A percentile compares a stretch with the other conserved stretches of the same genome.
Conservation (phyloP, 257 asterid species). For the Nicotiana otophora region DNA sequence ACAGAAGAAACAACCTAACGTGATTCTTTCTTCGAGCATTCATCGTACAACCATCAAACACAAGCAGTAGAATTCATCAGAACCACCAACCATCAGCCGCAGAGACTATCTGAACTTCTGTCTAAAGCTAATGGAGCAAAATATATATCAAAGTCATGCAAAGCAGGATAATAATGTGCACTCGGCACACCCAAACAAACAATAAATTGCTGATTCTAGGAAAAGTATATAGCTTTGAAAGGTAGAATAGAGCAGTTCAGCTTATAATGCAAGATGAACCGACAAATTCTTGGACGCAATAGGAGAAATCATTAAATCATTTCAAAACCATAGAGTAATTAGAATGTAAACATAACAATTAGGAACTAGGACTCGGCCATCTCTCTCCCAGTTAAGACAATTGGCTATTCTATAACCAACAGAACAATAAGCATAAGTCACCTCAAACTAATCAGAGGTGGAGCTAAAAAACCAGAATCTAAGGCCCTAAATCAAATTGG, state of each 20-base stretch:
- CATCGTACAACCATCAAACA: conserved; percentile 28
- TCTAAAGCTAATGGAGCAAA: conserved; percentile 8
- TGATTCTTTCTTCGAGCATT: conserved; percentile 34
- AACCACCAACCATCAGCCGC: conserved; percentile 16
- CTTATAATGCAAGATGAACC: neutral
- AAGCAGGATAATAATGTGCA: neutral
- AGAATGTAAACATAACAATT: neutral
- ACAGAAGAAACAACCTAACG: conserved; percentile 29
- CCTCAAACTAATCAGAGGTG: neutral
- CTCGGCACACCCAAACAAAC: neutral
- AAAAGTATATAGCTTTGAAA: neutral
- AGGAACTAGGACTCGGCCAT: neutral
- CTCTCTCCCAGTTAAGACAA: neutral
- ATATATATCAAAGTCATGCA: neutral
- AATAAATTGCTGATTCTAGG: neutral
- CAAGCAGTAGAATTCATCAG: conserved; percentile 49
- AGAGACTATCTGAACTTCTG: conserved; percentile 10
- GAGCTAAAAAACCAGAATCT: neutral
- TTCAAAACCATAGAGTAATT: neutral
- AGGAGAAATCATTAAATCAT: neutral
- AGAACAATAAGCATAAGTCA: neutral
- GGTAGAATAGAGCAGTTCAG: neutral
- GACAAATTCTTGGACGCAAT: neutral
- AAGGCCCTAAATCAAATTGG: neutral
- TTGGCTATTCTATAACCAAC: neutral